Base-by-base conservation (phyloP, 768 basidiomycete species). In the Ramaria sp. region DNA sequence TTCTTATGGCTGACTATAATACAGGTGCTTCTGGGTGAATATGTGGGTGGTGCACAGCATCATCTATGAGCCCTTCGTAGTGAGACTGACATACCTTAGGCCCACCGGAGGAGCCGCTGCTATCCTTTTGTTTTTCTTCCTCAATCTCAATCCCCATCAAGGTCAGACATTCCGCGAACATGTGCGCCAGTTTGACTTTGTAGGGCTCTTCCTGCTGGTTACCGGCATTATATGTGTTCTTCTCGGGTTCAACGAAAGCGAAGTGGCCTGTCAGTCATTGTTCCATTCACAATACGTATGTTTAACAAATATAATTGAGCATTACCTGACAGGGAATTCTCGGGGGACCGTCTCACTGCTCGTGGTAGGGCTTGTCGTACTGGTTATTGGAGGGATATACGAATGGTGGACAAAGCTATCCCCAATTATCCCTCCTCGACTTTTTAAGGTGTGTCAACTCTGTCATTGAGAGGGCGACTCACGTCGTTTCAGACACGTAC, bases 121-220 rank as follows among this genome's bases (percentile, higher is more conserved):
- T 22, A 69, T 61, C 1, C 62, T 88, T 34, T 70, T 91, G 3
- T 86, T 88, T 64, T 75, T 79, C 65, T 89, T 85, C 74, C 76
- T 91, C 39, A 84, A 88, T 62, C 73, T 90, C n/a, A 89, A 90
- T 62, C 86, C 88, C 0, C 84, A 80, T 55, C 73, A 79, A 56
- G 77, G 78, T 6, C 78, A 75, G 54, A 72, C 83, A 0, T 67
- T 87, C 46, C 71, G 69, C 15, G 68, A 86, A 55, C 83, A 90
- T 64, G 61, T 79, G n/a, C 61, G 64, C 7, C 79, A 84, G 51
- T 86, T 91, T 59, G 88, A 91, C 67, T 86, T 88, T 60, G 34
- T 82, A 11, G 88, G 88, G 7, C 73, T 91, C 10, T 39, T 71
- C 31, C 71, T 86, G 22, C 75, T 90, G 24, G 76, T 88, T 34